Base-by-base conservation (phyloP, 305 asterid genomes). In the Solanum hybrid region DNA sequence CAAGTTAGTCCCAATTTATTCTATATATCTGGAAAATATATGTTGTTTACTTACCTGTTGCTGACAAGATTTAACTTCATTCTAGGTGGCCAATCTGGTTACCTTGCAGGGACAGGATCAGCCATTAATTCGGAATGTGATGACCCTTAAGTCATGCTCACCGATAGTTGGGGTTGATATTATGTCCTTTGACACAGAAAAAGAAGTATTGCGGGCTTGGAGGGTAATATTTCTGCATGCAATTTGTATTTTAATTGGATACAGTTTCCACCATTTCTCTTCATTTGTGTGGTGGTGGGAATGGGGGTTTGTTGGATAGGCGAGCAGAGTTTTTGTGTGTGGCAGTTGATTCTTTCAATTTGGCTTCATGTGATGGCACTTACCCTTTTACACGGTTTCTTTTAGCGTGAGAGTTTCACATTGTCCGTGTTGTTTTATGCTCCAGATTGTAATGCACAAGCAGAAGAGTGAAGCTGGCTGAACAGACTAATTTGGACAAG, bases 141-240 rank as follows among this genome's bases (percentile, higher is more conserved):
- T 98, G 98, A 98, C 99, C 91, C 96, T 98, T n/a, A 95, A 96
- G 92, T 96, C 99, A 88, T 98, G 99, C 91, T 91, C 99, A 81
- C 98, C 99, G 9, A 98, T 98, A 93, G 98, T 96, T 93, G 99
- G 99, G 90, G 99, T 95, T 90, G 98, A 98, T 94, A 98, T 98
- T 89, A 96, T 98, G 99, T 95, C 99, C 88, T 96, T 96, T 91
- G 98, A 96, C 87, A 94, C 99, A 3, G 99, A 98, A 91, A 96
- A 92, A 91, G 98, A 96, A 93, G 95, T 98, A 88, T 92, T 98
- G 73, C 92, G 95, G 89, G 99, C 99, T 91, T 98, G 99, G 99
- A 96, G 98, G 99, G 99, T 98, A 95, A 94, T 91, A 64, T 45
- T 89, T 89, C 88, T 84, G 87, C 87, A 29, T 15, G 10, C 14